Conservation (phyloP, 176 grass and related monocot genomes). For the Musa schizocarpa region DNA sequence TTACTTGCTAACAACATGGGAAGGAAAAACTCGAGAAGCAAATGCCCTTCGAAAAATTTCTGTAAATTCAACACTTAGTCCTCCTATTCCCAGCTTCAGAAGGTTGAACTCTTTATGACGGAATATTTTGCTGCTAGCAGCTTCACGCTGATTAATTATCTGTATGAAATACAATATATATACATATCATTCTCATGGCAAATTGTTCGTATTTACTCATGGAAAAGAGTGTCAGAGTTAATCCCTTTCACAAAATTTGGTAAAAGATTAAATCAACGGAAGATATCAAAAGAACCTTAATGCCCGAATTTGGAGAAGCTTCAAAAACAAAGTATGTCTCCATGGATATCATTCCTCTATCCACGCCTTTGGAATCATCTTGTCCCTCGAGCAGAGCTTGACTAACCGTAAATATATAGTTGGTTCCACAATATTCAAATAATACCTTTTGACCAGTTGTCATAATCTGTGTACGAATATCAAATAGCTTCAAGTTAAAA, state of each 20-base stretch:
- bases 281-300: constrained; percentile 53
- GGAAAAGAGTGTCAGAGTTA: background rate
- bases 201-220: background rate
- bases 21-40: constrained; percentile 94
- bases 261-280: background rate
- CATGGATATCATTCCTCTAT: constrained; percentile 68
- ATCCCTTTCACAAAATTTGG: background rate
- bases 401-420: constrained; percentile 85
- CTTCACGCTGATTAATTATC: constrained; percentile 91
- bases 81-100: constrained; percentile 92
- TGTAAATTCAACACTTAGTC: constrained; percentile 81
- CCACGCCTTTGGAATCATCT: constrained; percentile 57
- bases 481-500: background rate
- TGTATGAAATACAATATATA: constrained; percentile 28
- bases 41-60: constrained; percentile 99
- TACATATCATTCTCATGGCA: background rate
- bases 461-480: constrained; percentile 52
- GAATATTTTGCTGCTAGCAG: constrained; percentile 97
- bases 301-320: constrained; percentile 82
- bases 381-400: constrained; percentile 85
- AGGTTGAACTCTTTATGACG: constrained; percentile 94
- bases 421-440: constrained; percentile 96
- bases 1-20: constrained; percentile 71
- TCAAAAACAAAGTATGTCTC: constrained; percentile 98
- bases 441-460: constrained; percentile 69